A percentile compares a stretch with the other conserved stretches of the same genome.
These are phyloP conservation scores for Vanderwaltozyma yarrowii DNA, from an alignment of 805 yeast species.

Conservation along the genomic window DNA sequence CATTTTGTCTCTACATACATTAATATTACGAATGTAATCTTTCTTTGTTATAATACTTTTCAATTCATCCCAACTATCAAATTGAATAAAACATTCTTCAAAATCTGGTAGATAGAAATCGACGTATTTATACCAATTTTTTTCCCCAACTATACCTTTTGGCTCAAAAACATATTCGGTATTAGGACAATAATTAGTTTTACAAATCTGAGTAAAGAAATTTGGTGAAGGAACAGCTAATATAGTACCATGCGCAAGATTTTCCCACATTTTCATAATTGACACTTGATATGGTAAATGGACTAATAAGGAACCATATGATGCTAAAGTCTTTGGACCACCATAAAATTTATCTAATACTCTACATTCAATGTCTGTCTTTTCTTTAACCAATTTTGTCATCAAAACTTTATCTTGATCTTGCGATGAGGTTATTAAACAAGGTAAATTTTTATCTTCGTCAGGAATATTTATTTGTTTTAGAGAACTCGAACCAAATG, in stretches of 20 bases:
- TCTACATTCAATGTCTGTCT: constrained; percentile 2
- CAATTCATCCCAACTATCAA: constrained; percentile 5
- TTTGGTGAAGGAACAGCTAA: constrained; percentile 6
- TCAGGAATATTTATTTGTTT: not conserved
- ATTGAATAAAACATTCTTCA: constrained; percentile 5
- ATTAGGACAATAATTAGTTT: constrained; percentile 1
- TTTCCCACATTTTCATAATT: constrained; percentile 10
- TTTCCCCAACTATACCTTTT: constrained; percentile 2
- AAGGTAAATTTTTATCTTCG: constrained; percentile 2
- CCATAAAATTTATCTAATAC: constrained; percentile 3
- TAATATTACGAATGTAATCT: constrained; percentile 3
- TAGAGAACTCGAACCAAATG: constrained; percentile 6
- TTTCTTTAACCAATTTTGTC: not conserved
- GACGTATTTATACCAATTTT: constrained; percentile 4
- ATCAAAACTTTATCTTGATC: constrained; percentile 4
- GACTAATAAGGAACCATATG: constrained; percentile 4
- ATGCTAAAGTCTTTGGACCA: constrained; percentile 6
- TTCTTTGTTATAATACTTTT: constrained; percentile 1
- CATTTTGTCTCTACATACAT: constrained; percentile 6
- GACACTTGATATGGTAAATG: constrained; percentile 9
- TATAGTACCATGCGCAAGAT: constrained; percentile 4
- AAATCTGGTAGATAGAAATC: constrained; percentile 8
- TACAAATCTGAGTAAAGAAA: constrained; percentile 6
- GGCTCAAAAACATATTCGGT: not conserved
- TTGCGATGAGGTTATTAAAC: constrained; percentile 5